Percentiles rank a stretch among this genome's conserved stretches.
Conservation (phyloP, 805 yeast species). For the Jamesozyma gamospora region DNA sequence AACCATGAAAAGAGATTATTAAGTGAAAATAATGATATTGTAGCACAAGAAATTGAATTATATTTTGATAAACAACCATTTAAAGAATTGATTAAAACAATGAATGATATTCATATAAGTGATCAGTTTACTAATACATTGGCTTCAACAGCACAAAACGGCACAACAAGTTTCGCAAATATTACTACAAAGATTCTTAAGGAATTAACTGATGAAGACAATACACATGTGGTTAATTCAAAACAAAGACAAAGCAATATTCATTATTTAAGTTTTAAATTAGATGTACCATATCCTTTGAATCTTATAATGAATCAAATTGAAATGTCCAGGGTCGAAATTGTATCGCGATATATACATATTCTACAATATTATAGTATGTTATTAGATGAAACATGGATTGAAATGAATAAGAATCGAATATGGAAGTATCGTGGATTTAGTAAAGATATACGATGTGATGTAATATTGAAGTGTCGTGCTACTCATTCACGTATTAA, state of each 20-base stretch:
- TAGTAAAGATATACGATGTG: slow-evolving; percentile 35
- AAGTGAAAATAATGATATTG: slow-evolving; percentile 10
- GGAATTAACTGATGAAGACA: neutral
- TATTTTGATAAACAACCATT: slow-evolving; percentile 33
- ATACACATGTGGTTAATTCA: neutral
- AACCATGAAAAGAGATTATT: slow-evolving; percentile 7
- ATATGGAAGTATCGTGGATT: slow-evolving; percentile 54
- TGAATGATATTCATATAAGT: neutral
- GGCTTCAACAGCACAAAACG: neutral
- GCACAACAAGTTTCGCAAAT: neutral
- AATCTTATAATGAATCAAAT: slow-evolving; percentile 65
- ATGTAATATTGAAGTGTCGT: slow-evolving; percentile 48
- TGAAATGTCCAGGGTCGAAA: slow-evolving; percentile 65
- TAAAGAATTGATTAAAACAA: slow-evolving; percentile 11
- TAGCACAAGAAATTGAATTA: slow-evolving; percentile 23
- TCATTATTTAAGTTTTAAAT: slow-evolving; percentile 44
- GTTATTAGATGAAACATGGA: slow-evolving; percentile 58
- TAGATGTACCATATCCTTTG: slow-evolving; percentile 77
- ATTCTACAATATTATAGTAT: slow-evolving; percentile 54
- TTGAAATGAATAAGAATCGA: slow-evolving; percentile 45
- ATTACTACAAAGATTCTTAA: neutral
- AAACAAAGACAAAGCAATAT: slow-evolving; percentile 27
- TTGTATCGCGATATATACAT: slow-evolving; percentile 61
- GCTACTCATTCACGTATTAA: slow-evolving; percentile 41
- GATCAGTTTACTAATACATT: too few relatives aligned